phyloP scores from a whole-genome alignment of 129 eudicot genomes.

The Lactuca saligna region DNA sequence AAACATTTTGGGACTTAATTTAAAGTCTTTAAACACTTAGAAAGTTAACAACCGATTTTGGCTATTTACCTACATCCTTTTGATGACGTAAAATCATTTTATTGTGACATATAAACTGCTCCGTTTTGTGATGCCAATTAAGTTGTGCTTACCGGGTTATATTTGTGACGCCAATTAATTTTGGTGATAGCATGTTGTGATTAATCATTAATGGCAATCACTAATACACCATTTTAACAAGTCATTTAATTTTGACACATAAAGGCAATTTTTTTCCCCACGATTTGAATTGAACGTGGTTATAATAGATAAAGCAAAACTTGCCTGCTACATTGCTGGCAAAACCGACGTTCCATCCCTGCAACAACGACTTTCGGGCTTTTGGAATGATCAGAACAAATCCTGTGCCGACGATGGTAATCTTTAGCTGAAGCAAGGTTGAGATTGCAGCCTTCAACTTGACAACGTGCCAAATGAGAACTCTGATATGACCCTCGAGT shows the following conservation, averaged over 20 bases:
- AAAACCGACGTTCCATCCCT: constrained; percentile 62
- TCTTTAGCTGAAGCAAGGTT: constrained; percentile 53
- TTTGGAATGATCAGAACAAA: constrained; percentile 55
- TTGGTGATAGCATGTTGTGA: neutral
- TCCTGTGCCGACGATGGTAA: constrained; percentile 56
- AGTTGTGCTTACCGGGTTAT: neutral
- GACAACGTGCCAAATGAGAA: constrained; percentile 42
- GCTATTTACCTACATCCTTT: too few relatives aligned
- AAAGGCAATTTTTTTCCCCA: neutral
- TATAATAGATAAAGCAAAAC: neutral
- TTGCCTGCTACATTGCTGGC: constrained; percentile 75
- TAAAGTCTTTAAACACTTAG: too few relatives aligned
- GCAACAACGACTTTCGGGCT: constrained; percentile 54
- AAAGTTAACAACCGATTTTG: neutral
- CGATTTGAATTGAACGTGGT: neutral
- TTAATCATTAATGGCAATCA: neutral
- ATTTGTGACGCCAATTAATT: too few relatives aligned
- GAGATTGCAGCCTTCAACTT: constrained; percentile 63
- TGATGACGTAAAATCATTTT: neutral
- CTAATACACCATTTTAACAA: neutral
- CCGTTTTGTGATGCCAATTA: neutral
- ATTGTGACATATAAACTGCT: too few relatives aligned
- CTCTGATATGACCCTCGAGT: constrained; percentile 25
- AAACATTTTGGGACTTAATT: neutral
- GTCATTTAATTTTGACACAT: neutral